These are phyloP conservation scores for Dorcoceras hygrometricum DNA, from an alignment of 257 asterid genomes.

Conservation along the genomic window DNA sequence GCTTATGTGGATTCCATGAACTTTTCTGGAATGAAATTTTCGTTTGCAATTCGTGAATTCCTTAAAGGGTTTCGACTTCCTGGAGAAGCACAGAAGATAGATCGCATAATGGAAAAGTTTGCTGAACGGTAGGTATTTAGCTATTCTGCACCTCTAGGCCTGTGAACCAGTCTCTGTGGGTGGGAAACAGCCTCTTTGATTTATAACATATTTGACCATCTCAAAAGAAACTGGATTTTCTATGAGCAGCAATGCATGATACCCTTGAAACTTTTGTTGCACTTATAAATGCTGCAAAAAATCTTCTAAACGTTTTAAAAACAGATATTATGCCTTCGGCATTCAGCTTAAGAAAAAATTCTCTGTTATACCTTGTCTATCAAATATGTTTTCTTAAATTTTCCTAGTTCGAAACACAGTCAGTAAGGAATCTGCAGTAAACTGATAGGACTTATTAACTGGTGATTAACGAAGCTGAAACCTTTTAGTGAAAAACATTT, in stretches of 20 bases:
- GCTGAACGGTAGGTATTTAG: constrained; percentile 84
- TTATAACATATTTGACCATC: neutral
- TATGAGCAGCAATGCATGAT: constrained; percentile 4
- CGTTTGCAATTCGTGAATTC: constrained; percentile 86
- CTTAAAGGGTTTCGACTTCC: constrained; percentile 96
- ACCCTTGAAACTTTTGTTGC: constrained; percentile 14
- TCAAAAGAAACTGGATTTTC: constrained; percentile 6
- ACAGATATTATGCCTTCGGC: constrained; percentile 11
- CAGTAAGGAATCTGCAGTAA: neutral
- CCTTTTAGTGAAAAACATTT: constrained; percentile 1
- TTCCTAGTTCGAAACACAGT: constrained; percentile 8
- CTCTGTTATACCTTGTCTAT: neutral
- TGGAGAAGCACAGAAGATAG: constrained; percentile 99
- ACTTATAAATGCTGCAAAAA: constrained; percentile 4
- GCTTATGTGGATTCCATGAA: constrained; percentile 94
- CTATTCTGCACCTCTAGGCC: constrained; percentile 22
- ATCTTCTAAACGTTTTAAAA: constrained; percentile 9
- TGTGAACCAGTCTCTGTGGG: constrained; percentile 16
- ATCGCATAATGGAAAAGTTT: constrained; percentile 97
- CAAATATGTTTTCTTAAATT: neutral
- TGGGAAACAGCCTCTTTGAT: constrained; percentile 3
- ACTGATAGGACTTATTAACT: constrained; percentile 8
- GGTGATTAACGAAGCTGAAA: constrained; percentile 13
- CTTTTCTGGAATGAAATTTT: constrained; percentile 88
- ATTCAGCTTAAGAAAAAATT: constrained; percentile 16